Conservation (phyloP, 2,329 filamentous ascomycete genomes). For the Cordyceps javanica region DNA sequence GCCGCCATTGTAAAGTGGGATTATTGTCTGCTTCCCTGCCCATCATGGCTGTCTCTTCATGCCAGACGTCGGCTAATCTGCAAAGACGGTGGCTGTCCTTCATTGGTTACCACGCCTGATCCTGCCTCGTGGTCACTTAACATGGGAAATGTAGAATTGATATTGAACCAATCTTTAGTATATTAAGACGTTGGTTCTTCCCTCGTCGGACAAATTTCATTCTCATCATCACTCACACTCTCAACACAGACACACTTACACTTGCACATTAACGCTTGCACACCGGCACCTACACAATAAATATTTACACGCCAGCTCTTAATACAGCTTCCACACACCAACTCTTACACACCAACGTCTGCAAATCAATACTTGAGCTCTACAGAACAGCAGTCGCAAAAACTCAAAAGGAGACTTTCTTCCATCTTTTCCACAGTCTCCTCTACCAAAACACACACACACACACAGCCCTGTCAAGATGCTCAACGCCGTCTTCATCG, state of each 20-base stretch:
- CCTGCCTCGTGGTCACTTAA: neutral
- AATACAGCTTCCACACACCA: no score
- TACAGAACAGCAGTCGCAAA: no score
- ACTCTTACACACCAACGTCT: neutral
- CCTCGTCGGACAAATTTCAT: neutral
- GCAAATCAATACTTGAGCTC: no score
- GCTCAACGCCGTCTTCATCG: conserved; percentile 1
- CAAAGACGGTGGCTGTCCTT: neutral
- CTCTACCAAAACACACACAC: neutral
- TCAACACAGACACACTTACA: no score
- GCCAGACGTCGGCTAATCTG: neutral
- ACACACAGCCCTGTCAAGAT: neutral
- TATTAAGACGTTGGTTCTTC: conserved; percentile 2
- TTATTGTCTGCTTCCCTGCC: neutral
- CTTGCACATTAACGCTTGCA: neutral
- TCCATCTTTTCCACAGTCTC: neutral
- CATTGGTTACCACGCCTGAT: neutral
- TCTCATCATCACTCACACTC: neutral
- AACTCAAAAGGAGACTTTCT: no score
- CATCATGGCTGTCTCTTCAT: neutral
- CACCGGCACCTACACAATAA: neutral
- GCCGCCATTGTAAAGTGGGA: neutral
- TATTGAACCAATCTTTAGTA: neutral
- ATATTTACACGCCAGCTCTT: no score
- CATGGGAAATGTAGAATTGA: neutral